These are phyloP conservation scores for Nadsonia commutata DNA, from an alignment of 1,139 yeast genomes.

Conservation along the genomic window DNA sequence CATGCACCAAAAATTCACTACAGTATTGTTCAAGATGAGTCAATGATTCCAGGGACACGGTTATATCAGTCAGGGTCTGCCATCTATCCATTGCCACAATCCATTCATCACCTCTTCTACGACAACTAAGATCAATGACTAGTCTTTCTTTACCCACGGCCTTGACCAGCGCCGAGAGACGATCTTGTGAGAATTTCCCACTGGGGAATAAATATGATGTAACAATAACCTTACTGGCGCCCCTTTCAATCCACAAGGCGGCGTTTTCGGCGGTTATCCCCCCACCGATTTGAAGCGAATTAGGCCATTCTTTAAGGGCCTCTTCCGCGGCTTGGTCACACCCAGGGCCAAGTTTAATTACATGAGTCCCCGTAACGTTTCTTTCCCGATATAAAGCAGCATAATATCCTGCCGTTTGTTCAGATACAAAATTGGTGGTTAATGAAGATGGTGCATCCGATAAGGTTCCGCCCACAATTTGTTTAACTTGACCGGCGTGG, in stretches of 20 bases:
- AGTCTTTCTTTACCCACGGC: slow-evolving; percentile 50
- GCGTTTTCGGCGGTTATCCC: slow-evolving; percentile 74
- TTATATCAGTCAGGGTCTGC: slow-evolving; percentile 72
- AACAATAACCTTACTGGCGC: slow-evolving; percentile 77
- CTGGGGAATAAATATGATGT: slow-evolving; percentile 80
- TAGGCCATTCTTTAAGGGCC: slow-evolving; percentile 68
- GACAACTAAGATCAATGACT: slow-evolving; percentile 87
- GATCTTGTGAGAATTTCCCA: slow-evolving; percentile 39
- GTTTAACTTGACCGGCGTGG: slow-evolving; percentile 89
- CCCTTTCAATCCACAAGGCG: slow-evolving; percentile 45
- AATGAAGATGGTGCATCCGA: slow-evolving; percentile 28
- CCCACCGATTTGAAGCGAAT: slow-evolving; percentile 74
- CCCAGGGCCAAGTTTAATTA: slow-evolving; percentile 75
- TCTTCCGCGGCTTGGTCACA: slow-evolving; percentile 72
- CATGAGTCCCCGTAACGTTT: slow-evolving; percentile 66
- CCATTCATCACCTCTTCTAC: slow-evolving; percentile 49
- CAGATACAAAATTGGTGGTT: slow-evolving; percentile 68
- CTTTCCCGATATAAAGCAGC: slow-evolving; percentile 53
- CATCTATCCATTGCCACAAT: slow-evolving; percentile 93
- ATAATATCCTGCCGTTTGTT: slow-evolving; percentile 60
- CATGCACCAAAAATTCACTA: slow-evolving; percentile 80
- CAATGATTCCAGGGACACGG: slow-evolving; percentile 40
- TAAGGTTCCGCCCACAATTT: slow-evolving; percentile 89
- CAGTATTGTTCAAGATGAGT: slow-evolving; percentile 46
- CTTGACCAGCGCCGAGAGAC: slow-evolving; percentile 33